Base-by-base conservation (phyloP, 352 stramenopile genomes). In the Globisporangium rhizosaccharum region DNA sequence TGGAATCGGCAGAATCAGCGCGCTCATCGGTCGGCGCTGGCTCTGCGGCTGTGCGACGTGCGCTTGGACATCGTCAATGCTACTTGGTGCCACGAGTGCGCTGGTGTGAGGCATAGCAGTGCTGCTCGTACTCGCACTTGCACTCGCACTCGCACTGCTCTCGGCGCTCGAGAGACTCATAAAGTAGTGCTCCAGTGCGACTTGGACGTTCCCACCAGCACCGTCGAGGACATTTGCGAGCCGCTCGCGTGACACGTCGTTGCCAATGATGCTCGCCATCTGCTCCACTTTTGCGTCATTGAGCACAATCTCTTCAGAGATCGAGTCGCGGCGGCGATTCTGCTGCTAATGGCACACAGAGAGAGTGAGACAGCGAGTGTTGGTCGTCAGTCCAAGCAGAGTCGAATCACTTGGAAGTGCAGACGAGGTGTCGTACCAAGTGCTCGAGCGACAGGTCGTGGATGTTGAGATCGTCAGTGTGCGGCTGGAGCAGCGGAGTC, bases 171-270 rank as follows among this genome's bases (percentile, higher is more conserved):
- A 88, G 30, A 89, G 53, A 44, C 71, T 91, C 85, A 95, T 95
- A 49, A 95, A 95, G 73, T 93, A 95, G 61, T 95, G 85, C 61
- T 95, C 85, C 33, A 95, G 41, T n/a, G 85, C 85, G 15, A 93
- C 73, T 63, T 95, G 85, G 6, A 93, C 83, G 57, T 89, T 80
- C 23, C 85, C 85, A 18, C 83, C 85, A 6, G 85, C 85, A 7
- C 85, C 85, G 54, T 95, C 85, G 11, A 95, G 56, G 48, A 87
- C 91, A 50, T 87, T 85, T 7, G 73, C 76, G 8, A 95, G 72
- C 1, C 70, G 68, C 59, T 91, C 79, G 23, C 81, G 82, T 53
- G 83, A 87, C 42, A 89, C 79, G 17, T 90, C 73, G 11, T 76
- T 71, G 14, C 82, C 83, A 39, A 92, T 87, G 45, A 95, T 92